Base-by-base conservation (phyloP, 768 basidiomycete species). In the Kondoa malvinella region DNA sequence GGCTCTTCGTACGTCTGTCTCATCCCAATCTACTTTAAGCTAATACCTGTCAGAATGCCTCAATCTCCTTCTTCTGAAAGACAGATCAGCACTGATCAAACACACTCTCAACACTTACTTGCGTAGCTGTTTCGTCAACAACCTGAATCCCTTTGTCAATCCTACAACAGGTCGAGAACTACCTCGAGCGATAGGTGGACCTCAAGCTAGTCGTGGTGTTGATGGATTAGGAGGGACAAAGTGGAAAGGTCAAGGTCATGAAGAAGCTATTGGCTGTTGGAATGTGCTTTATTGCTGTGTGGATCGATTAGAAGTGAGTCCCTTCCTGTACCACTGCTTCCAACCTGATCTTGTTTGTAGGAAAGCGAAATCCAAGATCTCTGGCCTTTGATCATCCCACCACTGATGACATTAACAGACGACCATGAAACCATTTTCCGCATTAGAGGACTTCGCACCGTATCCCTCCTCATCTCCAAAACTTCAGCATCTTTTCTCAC, bases 321-420 rank as follows among this genome's bases (percentile, higher is more conserved):
- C 27, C 3, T 29, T n/a, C 16, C 30, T 33, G 21, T 27, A 12
- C 17, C 3, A 26, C 15, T n/a, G 33, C 40, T 25, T 1, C 16
- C 2, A 33, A 29, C 26, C 16, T 4, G 16, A 50, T 15, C 8
- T 2, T 15, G 32, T 64, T 17, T 29, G 33, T 26, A 66, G 56
- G 57, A 60, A 31, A 60, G 30, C 15, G 59, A 67, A 14, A 16
- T 69, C 16, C 65, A 69, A 56, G 30, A 32, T 2, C 27, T 31
- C 21, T 69, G 69, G 69, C 69, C 66, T 3, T 27, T 62, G 15
- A 27, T 69, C 25, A 65, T 69, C 2, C 69, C 69, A 21, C 69
- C 69, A 8, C 58, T 69, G 30, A 40, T 69, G 56, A 69, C 69
- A 2, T 32, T 69, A 32, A 21, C 66, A n/a, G 69, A 69, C 50